These are phyloP conservation scores for Ogataea nitratoaversa DNA, from an alignment of 805 yeast genomes.

Conservation along the genomic window DNA sequence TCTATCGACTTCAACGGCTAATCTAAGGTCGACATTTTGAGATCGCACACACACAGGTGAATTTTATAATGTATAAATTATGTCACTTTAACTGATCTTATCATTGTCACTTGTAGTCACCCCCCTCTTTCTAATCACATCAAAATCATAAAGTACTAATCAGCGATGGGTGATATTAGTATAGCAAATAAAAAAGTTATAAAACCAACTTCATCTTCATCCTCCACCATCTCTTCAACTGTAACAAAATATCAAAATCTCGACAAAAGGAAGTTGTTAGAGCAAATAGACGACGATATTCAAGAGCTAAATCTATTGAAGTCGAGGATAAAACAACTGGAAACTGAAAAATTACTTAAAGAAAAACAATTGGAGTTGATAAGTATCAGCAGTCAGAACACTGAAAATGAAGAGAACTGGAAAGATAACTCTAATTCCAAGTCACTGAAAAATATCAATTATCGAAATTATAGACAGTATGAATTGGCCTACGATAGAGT, in stretches of 20 bases:
- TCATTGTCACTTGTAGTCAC: too few species aligned
- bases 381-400: slow-evolving; percentile 3
- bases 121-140: too few species aligned
- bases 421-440: slow-evolving; percentile 18
- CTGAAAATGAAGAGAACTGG: slow-evolving; percentile 13
- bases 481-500: slow-evolving; percentile 68
- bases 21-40: too few species aligned
- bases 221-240: too few species aligned
- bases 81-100: too few species aligned
- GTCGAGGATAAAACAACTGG: slow-evolving; percentile 24
- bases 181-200: too few species aligned
- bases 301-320: slow-evolving; percentile 37
- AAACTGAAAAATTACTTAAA: slow-evolving; percentile 12
- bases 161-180: neutral
- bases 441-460: slow-evolving; percentile 19
- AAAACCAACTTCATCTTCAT: too few species aligned
- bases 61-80: too few species aligned
- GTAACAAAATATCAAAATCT: slow-evolving; percentile 23
- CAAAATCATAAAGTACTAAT: too few species aligned
- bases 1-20: too few species aligned
- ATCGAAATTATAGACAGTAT: slow-evolving; percentile 53
- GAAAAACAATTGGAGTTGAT: slow-evolving; percentile 10
- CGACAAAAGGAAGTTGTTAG: slow-evolving; percentile 32
- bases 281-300: slow-evolving; percentile 40
- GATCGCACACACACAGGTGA: too few species aligned